These are phyloP conservation scores for Rhododendron simsii DNA, from an alignment of 148 eudicot species.

Conservation along the genomic window DNA sequence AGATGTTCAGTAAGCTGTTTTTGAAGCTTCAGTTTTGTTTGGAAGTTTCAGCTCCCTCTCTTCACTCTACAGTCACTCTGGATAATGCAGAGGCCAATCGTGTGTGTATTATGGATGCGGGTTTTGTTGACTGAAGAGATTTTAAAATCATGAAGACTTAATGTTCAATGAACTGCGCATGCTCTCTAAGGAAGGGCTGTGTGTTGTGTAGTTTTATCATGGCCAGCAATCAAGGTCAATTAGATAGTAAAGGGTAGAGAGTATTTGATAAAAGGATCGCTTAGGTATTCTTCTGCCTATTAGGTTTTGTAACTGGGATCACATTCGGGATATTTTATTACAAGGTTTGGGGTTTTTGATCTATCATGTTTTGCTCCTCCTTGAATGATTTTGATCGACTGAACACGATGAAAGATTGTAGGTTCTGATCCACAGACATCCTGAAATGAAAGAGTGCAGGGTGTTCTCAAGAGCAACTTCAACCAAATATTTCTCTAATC, in stretches of 20 bases:
- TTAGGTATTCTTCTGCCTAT: background rate
- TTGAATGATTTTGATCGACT: background rate
- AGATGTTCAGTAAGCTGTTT: conserved; percentile 29
- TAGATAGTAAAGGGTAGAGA: background rate
- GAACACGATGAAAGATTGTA: background rate
- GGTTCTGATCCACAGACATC: background rate
- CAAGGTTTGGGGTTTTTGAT: background rate
- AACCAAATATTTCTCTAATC: background rate
- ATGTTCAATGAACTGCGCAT: background rate
- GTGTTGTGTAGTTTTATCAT: background rate
- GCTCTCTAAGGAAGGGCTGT: background rate
- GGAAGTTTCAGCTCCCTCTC: background rate
- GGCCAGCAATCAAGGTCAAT: background rate
- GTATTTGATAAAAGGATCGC: background rate
- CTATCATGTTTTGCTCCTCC: background rate
- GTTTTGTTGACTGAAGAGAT: background rate
- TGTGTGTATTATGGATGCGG: background rate
- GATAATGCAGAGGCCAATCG: background rate
- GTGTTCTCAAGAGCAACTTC: background rate
- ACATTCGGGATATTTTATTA: background rate
- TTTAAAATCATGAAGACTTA: background rate
- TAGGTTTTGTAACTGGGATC: background rate
- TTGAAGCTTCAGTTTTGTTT: background rate
- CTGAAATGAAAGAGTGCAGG: background rate
- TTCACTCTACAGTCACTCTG: background rate